These are phyloP conservation scores for Diaporthe batatas DNA, from an alignment of 2,329 filamentous ascomycete species.

Conservation along the genomic window DNA sequence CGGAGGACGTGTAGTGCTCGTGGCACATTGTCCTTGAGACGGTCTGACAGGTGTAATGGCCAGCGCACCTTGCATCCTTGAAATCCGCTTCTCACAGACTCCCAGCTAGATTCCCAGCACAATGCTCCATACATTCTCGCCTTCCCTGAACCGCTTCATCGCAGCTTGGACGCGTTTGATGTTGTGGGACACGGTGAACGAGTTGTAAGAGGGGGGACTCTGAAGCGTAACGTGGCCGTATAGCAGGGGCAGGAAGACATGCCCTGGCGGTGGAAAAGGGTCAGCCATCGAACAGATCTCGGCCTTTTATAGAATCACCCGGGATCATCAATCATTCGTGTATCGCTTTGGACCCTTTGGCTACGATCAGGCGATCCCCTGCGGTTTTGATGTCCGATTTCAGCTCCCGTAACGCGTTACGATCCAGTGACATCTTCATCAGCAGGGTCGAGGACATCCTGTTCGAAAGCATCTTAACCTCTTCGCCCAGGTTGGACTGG, in stretches of 20 bases:
- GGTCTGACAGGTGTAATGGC: not conserved
- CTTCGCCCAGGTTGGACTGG: constrained; percentile 50
- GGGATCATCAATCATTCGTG: constrained; percentile 26
- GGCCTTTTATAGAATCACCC: not conserved
- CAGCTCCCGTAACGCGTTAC: constrained; percentile 36
- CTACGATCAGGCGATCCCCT: constrained; percentile 40
- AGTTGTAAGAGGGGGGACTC: too few relatives aligned
- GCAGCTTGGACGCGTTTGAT: not conserved
- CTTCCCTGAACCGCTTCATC: not conserved
- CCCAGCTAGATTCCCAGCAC: not conserved
- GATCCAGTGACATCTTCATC: constrained; percentile 47
- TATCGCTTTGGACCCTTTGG: constrained; percentile 39
- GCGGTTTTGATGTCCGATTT: constrained; percentile 41
- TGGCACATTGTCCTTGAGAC: not conserved
- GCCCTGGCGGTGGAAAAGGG: not conserved
- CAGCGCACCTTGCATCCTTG: too few relatives aligned
- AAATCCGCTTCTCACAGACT: not conserved
- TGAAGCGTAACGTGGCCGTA: not conserved
- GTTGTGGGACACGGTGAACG: not conserved
- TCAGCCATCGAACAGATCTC: not conserved
- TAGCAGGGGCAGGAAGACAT: too few relatives aligned
- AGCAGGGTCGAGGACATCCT: constrained; percentile 48
- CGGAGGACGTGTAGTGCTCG: not conserved
- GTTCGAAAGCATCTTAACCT: constrained; percentile 48
- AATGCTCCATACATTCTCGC: not conserved